A percentile compares a stretch with the other conserved stretches of the same genome.
phyloP scores from a whole-genome alignment of 2,329 filamentous ascomycete genomes.

The Epichloe elymi region DNA sequence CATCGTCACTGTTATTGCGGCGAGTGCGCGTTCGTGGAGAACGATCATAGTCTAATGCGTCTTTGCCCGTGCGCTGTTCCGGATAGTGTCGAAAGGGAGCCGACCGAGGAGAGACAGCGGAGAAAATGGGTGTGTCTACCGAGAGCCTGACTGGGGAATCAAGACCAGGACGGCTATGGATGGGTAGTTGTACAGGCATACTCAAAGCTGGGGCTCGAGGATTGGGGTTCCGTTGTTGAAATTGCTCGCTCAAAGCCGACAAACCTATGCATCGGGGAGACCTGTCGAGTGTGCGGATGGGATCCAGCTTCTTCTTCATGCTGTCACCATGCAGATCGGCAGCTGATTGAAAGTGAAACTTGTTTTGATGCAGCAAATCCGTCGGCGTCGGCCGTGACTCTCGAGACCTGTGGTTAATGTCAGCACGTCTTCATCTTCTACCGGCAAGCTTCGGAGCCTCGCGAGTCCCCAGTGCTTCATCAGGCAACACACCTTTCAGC shows the following conservation, averaged over 20 bases:
- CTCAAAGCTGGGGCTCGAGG: slow-evolving; percentile 26
- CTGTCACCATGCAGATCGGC: slow-evolving; percentile 35
- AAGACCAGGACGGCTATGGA: slow-evolving; percentile 25
- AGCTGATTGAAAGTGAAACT: slow-evolving; percentile 33
- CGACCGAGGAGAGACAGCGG: slow-evolving; percentile 33
- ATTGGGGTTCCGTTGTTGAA: slow-evolving; percentile 23
- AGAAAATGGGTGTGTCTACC: slow-evolving; percentile 33
- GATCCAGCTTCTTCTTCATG: slow-evolving; percentile 43
- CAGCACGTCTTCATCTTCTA: neutral
- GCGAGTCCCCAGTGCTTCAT: neutral
- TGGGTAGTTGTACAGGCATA: slow-evolving; percentile 33
- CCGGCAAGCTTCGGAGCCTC: neutral
- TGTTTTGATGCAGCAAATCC: slow-evolving; percentile 35
- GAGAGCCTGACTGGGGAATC: slow-evolving; percentile 17
- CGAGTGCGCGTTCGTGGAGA: slow-evolving; percentile 32
- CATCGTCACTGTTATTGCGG: slow-evolving; percentile 41
- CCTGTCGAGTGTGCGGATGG: slow-evolving; percentile 30
- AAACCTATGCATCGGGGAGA: slow-evolving; percentile 32
- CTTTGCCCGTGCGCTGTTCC: slow-evolving; percentile 32
- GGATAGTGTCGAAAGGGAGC: slow-evolving; percentile 27
- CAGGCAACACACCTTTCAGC: slow-evolving; percentile 22
- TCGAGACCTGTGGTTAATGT: slow-evolving; percentile 22
- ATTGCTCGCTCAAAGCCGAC: slow-evolving; percentile 26
- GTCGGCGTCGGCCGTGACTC: slow-evolving; percentile 23
- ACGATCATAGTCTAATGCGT: slow-evolving; percentile 32